Conservation (phyloP, 148 eudicot genomes). For the Heliamphora exappendiculata region DNA sequence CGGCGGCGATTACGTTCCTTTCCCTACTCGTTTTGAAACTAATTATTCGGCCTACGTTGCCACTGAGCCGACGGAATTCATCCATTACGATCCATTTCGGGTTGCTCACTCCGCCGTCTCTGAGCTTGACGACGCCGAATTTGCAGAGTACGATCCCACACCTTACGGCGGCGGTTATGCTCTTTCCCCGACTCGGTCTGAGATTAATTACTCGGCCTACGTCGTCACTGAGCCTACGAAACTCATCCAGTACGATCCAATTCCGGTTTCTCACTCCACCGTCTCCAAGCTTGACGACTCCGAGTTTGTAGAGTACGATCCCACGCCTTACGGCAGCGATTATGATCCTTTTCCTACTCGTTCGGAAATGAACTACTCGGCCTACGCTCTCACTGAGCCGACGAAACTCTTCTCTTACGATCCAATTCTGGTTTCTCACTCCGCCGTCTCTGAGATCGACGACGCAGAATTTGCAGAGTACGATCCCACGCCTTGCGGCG, state of each 20-base stretch:
- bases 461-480: conserved; percentile 6
- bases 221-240: conserved; percentile 16
- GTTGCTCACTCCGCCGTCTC: conserved; percentile 22
- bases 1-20: conserved; percentile 17
- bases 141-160: conserved; percentile 26
- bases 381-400: conserved; percentile 15
- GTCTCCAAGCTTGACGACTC: conserved; percentile 11
- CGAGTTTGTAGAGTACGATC: conserved; percentile 18
- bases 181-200: conserved; percentile 13
- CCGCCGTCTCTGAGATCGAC: conserved; percentile 9
- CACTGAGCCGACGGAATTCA: conserved; percentile 16
- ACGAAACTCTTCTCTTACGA: conserved; percentile 20
- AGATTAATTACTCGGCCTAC: conserved; percentile 12
- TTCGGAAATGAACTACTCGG: conserved; percentile 11
- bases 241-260: conserved; percentile 27
- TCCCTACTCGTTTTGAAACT: conserved; percentile 5
- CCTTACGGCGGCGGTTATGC: conserved; percentile 57
- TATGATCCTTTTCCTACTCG: conserved; percentile 19
- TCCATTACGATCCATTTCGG: conserved; percentile 26
- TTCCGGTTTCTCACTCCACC: conserved; percentile 24
- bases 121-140: conserved; percentile 15
- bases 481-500: conserved; percentile 50
- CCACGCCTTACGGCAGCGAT: conserved; percentile 57
- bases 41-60: conserved; percentile 11
- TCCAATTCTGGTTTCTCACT: conserved; percentile 30